Evolutionary conservation across 2,329 filamentous ascomycete genomes (phyloP).

Genomic region (Leptodontidium sp.): DNA sequence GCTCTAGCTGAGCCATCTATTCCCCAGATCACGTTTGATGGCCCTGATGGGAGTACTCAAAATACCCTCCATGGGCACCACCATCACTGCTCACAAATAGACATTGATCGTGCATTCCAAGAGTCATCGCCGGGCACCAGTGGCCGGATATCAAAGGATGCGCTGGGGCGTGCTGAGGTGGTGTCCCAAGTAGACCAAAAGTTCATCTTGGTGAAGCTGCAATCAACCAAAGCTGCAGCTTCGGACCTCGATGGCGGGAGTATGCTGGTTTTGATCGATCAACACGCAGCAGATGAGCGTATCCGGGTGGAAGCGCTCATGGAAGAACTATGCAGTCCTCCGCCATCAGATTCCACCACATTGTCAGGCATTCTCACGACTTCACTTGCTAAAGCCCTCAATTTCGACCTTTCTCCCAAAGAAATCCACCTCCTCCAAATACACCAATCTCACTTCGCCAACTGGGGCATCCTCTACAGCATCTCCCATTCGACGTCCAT

Average conservation of each 20-base stretch:
- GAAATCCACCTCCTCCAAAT: slow-evolving; percentile 68
- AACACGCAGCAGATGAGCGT: slow-evolving; percentile 94
- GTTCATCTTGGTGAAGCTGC: slow-evolving; percentile 75
- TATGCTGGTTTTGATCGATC: slow-evolving; percentile 80
- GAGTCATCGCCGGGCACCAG: slow-evolving; percentile 42
- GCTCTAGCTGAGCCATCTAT: slow-evolving; percentile 56
- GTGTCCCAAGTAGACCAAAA: slow-evolving; percentile 89
- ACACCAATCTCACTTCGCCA: slow-evolving; percentile 64
- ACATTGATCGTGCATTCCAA: slow-evolving; percentile 44
- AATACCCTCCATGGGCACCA: slow-evolving; percentile 38
- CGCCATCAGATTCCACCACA: slow-evolving; percentile 7
- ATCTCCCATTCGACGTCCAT: neutral
- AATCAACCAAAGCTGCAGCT: neutral
- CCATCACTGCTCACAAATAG: slow-evolving; percentile 42
- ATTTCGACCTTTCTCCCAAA: slow-evolving; percentile 68
- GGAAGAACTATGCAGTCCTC: slow-evolving; percentile 56
- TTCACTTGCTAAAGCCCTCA: slow-evolving; percentile 60
- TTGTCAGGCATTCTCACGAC: slow-evolving; percentile 47
- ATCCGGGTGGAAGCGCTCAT: slow-evolving; percentile 81
- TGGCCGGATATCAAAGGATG: slow-evolving; percentile 66
- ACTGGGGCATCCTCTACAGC: slow-evolving; percentile 74
- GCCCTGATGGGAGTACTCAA: slow-evolving; percentile 40
- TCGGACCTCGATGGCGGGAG: slow-evolving; percentile 32
- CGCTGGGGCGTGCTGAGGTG: slow-evolving; percentile 67
- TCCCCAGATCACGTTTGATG: slow-evolving; percentile 50